A percentile compares a stretch with the other conserved stretches of the same genome.
Conservation (phyloP, 192 early-diverging fungal genomes). For the Coemansia umbellata region DNA sequence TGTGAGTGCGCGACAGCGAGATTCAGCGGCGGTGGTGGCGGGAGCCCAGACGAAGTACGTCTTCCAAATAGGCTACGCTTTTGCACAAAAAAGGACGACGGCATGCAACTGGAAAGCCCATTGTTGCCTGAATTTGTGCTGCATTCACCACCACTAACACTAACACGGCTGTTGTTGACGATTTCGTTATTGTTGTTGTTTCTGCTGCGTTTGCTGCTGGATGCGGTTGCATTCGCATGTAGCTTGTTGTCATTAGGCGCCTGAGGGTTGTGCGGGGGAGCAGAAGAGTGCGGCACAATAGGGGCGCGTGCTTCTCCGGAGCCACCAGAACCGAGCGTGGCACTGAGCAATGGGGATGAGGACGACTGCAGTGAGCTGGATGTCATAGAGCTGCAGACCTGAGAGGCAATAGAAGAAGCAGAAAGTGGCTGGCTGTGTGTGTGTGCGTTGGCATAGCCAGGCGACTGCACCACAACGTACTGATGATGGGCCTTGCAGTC, state of each 20-base stretch:
- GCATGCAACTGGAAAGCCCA: no score
- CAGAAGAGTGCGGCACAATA: slow-evolving; percentile 7
- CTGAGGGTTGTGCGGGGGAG: slow-evolving; percentile 9
- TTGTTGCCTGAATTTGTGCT: no score
- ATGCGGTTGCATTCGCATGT: no score
- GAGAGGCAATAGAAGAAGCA: background rate
- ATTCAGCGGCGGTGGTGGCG: slow-evolving; percentile 42
- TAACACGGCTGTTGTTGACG: slow-evolving; percentile 4
- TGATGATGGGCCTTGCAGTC: no score
- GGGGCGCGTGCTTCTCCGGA: slow-evolving; percentile 8
- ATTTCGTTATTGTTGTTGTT: background rate
- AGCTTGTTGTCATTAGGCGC: background rate
- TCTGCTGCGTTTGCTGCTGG: slow-evolving; percentile 5
- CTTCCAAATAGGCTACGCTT: slow-evolving; percentile 41
- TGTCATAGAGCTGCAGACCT: slow-evolving; percentile 1
- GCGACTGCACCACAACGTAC: no score
- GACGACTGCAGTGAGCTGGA: no score
- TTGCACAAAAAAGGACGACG: no score
- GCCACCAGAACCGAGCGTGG: no score
- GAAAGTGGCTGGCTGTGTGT: background rate
- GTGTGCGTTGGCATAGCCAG: background rate
- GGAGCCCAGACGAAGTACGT: slow-evolving; percentile 35
- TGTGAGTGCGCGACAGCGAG: slow-evolving; percentile 37
- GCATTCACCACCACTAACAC: no score
- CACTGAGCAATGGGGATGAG: no score